Evolutionary conservation across 2,329 filamentous ascomycete genomes (phyloP), one percentile per base, ranked within the genome.

Genomic region (Pseudogymnoascus pannorum): DNA sequence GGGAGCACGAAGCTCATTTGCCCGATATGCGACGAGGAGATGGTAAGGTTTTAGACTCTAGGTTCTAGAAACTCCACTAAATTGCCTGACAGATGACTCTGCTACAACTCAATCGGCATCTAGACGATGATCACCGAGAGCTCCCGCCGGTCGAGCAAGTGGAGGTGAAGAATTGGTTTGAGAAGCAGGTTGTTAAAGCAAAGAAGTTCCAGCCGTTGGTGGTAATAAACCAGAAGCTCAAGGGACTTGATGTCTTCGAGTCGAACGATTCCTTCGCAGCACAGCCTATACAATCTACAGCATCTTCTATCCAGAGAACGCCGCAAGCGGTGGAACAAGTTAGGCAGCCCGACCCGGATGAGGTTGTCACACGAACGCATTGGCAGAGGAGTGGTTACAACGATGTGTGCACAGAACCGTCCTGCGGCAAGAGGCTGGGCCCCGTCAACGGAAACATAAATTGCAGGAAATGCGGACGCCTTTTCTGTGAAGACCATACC

Each of bases 21-120:
- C 74, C 94, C 94, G n/a, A 99, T 99, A 72, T 99, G 94, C 75
- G 92, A 87, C 68, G 95, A 97, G 76, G 92, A 97, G 75, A 99
- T 99, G 94, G 92, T 94, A 77, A 66, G 77, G 14, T 18, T 38
- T 11, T 20, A 40, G 65, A 63, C 36, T 42, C 33, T 57, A 60
- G 12, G 31, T 57, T 20, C 22, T 22, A 22, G 57, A 31, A 18
- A 38, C n/a, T n/a, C 31, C 14, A 24, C 31, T 35, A 58, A 58
- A 14, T 20, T 58, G 60, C n/a, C 16, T 4, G 61, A 31, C 69
- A 95, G 91, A 81, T 97, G 71, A 97, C 94, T 12, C 77, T 99
- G 57, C 78, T 99, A 38, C 94, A 99, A 76, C 79, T 99, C 40
- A 97, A 99, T 72, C 86, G 87, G 74, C 87, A 91, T 75, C 81